phyloP scores from a whole-genome alignment of 805 yeast species.

The Candida stauntonica region DNA sequence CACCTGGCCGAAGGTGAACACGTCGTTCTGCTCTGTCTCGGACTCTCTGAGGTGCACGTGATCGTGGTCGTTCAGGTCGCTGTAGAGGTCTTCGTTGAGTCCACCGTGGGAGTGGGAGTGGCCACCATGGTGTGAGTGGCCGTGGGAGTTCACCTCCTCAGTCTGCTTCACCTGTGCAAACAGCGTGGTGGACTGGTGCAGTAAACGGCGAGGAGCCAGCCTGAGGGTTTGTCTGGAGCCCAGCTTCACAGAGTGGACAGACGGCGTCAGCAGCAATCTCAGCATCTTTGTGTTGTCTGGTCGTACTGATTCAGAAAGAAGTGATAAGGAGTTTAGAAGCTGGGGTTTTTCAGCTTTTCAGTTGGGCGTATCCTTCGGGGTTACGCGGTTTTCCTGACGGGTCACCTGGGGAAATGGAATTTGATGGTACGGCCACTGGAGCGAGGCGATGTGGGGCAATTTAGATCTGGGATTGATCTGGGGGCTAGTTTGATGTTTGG shows the following conservation, averaged over 20 bases:
- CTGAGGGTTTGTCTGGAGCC: background rate
- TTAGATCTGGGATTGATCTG: no score
- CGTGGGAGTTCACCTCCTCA: constrained; percentile 19
- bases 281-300: constrained; percentile 1
- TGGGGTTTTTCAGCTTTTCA: no score
- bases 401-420: no score
- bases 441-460: no score
- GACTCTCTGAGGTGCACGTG: constrained; percentile 40
- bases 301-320: no score
- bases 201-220: background rate
- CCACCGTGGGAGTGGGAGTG: constrained; percentile 29
- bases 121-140: constrained; percentile 20
- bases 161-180: constrained; percentile 9
- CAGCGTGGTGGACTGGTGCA: constrained; percentile 3
- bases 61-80: constrained; percentile 28
- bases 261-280: constrained; percentile 4
- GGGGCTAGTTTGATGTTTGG: no score
- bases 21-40: constrained; percentile 39
- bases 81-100: constrained; percentile 4
- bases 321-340: no score
- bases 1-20: constrained; percentile 33
- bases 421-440: no score
- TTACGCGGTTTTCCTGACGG: no score
- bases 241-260: no score
- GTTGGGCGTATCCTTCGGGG: no score